Evolutionary conservation across 2,329 filamentous ascomycete genomes (phyloP).

Genomic region (Fusarium newnesense): DNA sequence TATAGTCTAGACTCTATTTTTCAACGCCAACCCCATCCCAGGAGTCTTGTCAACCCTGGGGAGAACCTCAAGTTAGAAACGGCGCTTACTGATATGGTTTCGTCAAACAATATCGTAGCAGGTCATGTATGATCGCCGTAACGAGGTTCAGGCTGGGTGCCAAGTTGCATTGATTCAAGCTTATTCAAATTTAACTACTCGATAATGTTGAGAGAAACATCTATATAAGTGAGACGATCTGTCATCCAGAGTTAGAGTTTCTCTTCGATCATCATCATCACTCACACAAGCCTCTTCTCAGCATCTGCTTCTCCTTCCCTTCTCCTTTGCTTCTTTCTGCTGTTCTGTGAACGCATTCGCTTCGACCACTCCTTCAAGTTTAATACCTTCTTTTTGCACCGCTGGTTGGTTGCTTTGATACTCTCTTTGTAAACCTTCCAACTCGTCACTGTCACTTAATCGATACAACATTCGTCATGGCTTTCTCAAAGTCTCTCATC

Average conservation of each 20-base stretch:
- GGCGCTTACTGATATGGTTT: constrained; percentile 17
- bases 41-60: constrained; percentile 1
- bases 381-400: constrained; percentile 31
- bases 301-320: constrained; percentile 7
- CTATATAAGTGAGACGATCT: constrained; percentile 39
- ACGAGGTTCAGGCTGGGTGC: constrained; percentile 3
- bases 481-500: constrained; percentile 30
- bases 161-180: constrained; percentile 25
- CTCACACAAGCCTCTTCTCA: constrained; percentile 26
- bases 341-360: constrained; percentile 47
- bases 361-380: constrained; percentile 36
- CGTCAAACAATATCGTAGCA: constrained; percentile 21
- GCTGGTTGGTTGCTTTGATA: constrained; percentile 37
- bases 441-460: constrained; percentile 2
- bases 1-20: constrained; percentile 2
- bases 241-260: constrained; percentile 16
- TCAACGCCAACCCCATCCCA: not conserved
- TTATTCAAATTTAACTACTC: constrained; percentile 31
- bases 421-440: constrained; percentile 9
- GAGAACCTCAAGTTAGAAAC: constrained; percentile 1
- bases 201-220: constrained; percentile 3
- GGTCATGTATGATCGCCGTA: constrained; percentile 27
- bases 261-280: constrained; percentile 21
- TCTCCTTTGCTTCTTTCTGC: constrained; percentile 34
- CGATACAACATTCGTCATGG: constrained; percentile 1